A percentile compares a stretch with the other conserved stretches of the same genome.
These are phyloP conservation scores for Myriangium duriaei DNA, from an alignment of 2,329 filamentous ascomycete genomes.

Conservation along the genomic window DNA sequence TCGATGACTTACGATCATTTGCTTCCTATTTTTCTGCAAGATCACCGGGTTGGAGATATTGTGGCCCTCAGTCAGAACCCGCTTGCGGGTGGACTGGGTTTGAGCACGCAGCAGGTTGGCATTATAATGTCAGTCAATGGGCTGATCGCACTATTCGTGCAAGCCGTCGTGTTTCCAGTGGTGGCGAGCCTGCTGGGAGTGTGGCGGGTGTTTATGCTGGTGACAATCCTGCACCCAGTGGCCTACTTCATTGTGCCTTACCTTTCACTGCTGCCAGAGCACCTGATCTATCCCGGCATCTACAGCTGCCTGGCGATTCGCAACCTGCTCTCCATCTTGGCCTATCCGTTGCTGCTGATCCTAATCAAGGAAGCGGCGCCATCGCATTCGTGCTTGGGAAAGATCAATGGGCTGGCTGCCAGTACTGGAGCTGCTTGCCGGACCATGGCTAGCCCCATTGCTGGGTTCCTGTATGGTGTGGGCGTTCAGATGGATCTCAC, in stretches of 20 bases:
- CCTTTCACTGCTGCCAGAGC: constrained; percentile 44
- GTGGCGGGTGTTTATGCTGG: constrained; percentile 53
- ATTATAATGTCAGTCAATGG: constrained; percentile 58
- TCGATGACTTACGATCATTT: constrained; percentile 92
- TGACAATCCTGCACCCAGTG: constrained; percentile 53
- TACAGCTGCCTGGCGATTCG: constrained; percentile 54
- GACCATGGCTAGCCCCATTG: constrained; percentile 56
- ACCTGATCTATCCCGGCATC: constrained; percentile 46
- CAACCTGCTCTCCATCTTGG: constrained; percentile 56
- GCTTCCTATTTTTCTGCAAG: constrained; percentile 84
- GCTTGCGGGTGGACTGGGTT: constrained; percentile 48
- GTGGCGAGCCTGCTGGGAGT: constrained; percentile 52
- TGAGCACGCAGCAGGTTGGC: constrained; percentile 54
- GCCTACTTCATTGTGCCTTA: constrained; percentile 60
- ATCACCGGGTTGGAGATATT: constrained; percentile 41
- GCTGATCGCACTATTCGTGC: constrained; percentile 58
- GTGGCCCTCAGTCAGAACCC: constrained; percentile 15
- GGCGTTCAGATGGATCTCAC: constrained; percentile 46
- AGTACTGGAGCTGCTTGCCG: constrained; percentile 58
- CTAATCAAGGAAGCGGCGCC: constrained; percentile 61
- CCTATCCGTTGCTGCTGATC: constrained; percentile 56
- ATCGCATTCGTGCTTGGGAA: constrained; percentile 48
- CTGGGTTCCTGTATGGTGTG: constrained; percentile 53
- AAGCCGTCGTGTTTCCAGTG: constrained; percentile 57
- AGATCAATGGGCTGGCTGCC: constrained; percentile 61